These are phyloP conservation scores for Fusarium oligoseptatum DNA, from an alignment of 2,329 filamentous ascomycete species.

Conservation along the genomic window DNA sequence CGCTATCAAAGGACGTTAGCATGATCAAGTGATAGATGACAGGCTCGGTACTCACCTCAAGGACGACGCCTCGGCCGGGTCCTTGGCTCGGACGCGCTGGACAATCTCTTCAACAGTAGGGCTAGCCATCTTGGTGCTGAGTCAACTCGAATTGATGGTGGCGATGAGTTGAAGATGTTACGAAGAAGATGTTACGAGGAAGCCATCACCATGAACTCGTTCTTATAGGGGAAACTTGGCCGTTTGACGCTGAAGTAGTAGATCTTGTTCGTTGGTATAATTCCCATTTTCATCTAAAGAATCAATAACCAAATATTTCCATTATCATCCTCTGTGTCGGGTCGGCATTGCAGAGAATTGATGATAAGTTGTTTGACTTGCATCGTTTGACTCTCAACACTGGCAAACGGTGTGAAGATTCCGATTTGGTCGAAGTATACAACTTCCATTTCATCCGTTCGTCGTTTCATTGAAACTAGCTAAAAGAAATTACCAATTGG, in stretches of 20 bases:
- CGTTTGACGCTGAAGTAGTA: background rate
- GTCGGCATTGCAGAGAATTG: background rate
- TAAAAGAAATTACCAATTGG: background rate
- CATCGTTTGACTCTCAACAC: background rate
- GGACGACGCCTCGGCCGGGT: constrained; percentile 6
- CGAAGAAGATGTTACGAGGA: background rate
- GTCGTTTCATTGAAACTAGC: too few species aligned
- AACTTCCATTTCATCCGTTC: background rate
- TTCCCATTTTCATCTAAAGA: background rate
- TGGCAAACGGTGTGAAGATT: background rate
- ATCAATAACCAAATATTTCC: background rate
- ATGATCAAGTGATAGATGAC: background rate
- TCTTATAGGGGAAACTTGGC: background rate
- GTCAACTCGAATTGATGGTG: background rate
- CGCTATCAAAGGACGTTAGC: constrained; percentile 10
- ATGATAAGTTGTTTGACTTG: background rate
- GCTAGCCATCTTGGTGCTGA: background rate
- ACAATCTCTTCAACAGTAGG: constrained; percentile 19
- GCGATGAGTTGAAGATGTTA: constrained; percentile 10
- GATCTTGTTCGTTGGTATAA: background rate
- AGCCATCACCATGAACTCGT: background rate
- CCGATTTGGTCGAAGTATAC: background rate
- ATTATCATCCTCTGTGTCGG: background rate
- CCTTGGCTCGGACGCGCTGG: constrained; percentile 5
- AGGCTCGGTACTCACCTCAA: constrained; percentile 7